Base-by-base conservation (phyloP, 192 early-diverging fungal species). In the Linnemannia exigua region DNA sequence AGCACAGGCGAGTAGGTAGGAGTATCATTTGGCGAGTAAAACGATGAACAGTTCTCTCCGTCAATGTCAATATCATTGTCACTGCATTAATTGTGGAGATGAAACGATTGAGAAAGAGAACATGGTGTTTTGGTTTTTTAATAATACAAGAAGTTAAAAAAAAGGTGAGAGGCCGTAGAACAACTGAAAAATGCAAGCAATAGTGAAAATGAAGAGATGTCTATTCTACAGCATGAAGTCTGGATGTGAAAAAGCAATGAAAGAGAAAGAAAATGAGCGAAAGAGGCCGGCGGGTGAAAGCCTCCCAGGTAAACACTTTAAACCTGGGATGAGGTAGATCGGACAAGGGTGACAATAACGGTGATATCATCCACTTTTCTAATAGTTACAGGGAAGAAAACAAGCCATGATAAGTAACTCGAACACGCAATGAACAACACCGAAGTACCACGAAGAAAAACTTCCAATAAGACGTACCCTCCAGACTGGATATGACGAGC, bases 361-460 rank as follows among this genome's bases (percentile, higher is more conserved):
- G 91, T 91, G 63, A 93, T 93, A 71, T 93, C 92, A 63, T 93
- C 92, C 35, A 91, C 78, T 80, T 93, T 93, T 67, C 92, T 89
- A 84, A 17, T 67, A 47, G 14, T 41, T 37, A 19, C n/a, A 72
- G 48, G 17, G 47, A n/a, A 70, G 11, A 67, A 77, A 48, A 36
- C 22, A 33, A 25, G 4, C n/a, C n/a, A 72, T 37, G 52, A 67
- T 31, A 9, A 66, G 31, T 19, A 41, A 67, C 61, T 25, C 37
- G 25, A 70, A 7, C 28, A 31, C 31, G 38, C 36, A 37, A 25
- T 12, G 58, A 1, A 74, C 16, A 38, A 67, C n/a, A n/a, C n/a
- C n/a, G n/a, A n/a, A n/a, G n/a, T n/a, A n/a, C n/a, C n/a, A 72
- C n/a, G 36, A 71, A 44, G 41, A 51, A 25, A 41, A 75, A 50